phyloP scores from a whole-genome alignment of 371 early-diverging fungal genomes.

The Umbelopsis sp. region DNA sequence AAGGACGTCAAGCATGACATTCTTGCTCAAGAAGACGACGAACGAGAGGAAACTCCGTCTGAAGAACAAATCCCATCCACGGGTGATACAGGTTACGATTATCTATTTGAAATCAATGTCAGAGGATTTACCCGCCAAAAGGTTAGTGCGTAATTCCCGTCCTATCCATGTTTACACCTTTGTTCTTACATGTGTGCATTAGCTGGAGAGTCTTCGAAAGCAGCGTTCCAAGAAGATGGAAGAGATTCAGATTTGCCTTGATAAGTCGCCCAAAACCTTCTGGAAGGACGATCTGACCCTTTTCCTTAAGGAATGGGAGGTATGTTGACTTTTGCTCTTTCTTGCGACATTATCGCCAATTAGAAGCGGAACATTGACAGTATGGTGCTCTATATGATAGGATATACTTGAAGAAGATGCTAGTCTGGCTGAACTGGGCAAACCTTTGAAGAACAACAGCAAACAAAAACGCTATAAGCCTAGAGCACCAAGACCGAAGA shows the following conservation, averaged over 20 bases:
- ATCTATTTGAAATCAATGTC: slow-evolving; percentile 94
- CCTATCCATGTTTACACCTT: background rate
- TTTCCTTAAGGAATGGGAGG: slow-evolving; percentile 79
- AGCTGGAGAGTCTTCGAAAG: slow-evolving; percentile 78
- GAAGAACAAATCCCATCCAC: slow-evolving; percentile 21
- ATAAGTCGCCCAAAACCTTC: slow-evolving; percentile 77
- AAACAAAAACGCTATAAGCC: slow-evolving; percentile 8
- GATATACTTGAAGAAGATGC: slow-evolving; percentile 41
- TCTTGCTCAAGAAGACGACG: slow-evolving; percentile 49
- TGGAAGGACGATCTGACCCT: slow-evolving; percentile 93
- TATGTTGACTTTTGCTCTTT: background rate
- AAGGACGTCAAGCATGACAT: slow-evolving; percentile 48
- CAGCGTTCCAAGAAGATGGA: slow-evolving; percentile 72
- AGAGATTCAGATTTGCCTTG: slow-evolving; percentile 74
- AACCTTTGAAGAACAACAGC: slow-evolving; percentile 29
- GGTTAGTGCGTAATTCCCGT: slow-evolving; percentile 34
- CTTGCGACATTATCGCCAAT: no score
- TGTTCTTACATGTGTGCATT: slow-evolving; percentile 1
- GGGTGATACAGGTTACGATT: slow-evolving; percentile 81
- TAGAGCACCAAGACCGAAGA: background rate
- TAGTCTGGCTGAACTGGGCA: slow-evolving; percentile 24
- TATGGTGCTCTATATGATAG: background rate
- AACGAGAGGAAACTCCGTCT: slow-evolving; percentile 26
- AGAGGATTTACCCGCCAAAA: slow-evolving; percentile 93
- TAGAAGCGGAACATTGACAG: background rate